Percentiles rank a stretch among this genome's conserved stretches.
Evolutionary conservation across 805 yeast species (phyloP).

Genomic region (Pichia thaimueangensis): DNA sequence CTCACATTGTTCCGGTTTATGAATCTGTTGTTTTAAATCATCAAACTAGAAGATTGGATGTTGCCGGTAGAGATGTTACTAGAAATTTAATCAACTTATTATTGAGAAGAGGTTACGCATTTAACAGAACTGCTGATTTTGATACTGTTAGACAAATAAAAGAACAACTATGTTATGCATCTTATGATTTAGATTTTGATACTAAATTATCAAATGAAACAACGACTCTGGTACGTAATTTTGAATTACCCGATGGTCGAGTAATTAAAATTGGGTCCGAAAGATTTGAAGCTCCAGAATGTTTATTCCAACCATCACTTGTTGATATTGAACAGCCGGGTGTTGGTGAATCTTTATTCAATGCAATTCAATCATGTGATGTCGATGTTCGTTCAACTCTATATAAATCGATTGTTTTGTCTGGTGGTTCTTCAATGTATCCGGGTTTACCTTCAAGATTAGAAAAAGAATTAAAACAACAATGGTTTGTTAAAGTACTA

Average conservation of each 20-base stretch:
- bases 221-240: slow-evolving; percentile 86
- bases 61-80: slow-evolving; percentile 98
- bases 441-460: slow-evolving; percentile 95
- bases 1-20: slow-evolving; percentile 96
- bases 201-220: slow-evolving; percentile 84
- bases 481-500: slow-evolving; percentile 86
- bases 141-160: slow-evolving; percentile 98
- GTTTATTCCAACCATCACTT: slow-evolving; percentile 90
- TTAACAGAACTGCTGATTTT: slow-evolving; percentile 97
- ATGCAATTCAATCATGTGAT: slow-evolving; percentile 91
- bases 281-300: slow-evolving; percentile 94
- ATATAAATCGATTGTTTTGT: slow-evolving; percentile 85
- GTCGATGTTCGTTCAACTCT: slow-evolving; percentile 86
- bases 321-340: slow-evolving; percentile 98
- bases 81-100: slow-evolving; percentile 85
- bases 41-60: slow-evolving; percentile 84
- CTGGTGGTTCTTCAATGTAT: slow-evolving; percentile 98
- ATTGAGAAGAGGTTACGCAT: slow-evolving; percentile 94
- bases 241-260: slow-evolving; percentile 96
- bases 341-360: slow-evolving; percentile 86
- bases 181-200: slow-evolving; percentile 89
- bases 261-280: slow-evolving; percentile 90
- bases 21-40: slow-evolving; percentile 96
- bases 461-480: slow-evolving; percentile 93
- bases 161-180: slow-evolving; percentile 92